phyloP scores from a whole-genome alignment of 2,329 filamentous ascomycete genomes.

The Diaporthe humulicola region DNA sequence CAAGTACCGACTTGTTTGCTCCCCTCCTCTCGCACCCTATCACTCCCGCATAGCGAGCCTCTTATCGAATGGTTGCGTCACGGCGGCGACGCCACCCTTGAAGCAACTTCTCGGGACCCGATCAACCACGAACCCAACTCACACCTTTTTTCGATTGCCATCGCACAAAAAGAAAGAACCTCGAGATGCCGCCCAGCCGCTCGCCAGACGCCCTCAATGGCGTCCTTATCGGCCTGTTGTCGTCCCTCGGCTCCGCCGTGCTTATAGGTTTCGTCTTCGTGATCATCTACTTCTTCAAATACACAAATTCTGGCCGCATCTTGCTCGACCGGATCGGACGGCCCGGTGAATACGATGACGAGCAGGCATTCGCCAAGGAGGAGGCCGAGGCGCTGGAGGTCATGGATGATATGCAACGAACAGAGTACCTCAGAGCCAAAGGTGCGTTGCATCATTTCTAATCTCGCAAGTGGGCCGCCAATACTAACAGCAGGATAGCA shows the following conservation, averaged over 20 bases:
- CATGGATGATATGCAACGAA: constrained; percentile 93
- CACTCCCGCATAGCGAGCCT: constrained; percentile 34
- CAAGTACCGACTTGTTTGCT: constrained; percentile 7
- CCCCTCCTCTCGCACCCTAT: background rate
- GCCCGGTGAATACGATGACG: constrained; percentile 97
- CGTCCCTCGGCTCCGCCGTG: constrained; percentile 91
- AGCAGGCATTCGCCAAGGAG: constrained; percentile 92
- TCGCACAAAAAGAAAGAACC: constrained; percentile 1
- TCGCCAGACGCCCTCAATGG: constrained; percentile 71
- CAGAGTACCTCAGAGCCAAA: constrained; percentile 95
- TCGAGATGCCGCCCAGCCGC: constrained; percentile 41
- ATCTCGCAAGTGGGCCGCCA: constrained; percentile 10
- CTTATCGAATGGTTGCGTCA: constrained; percentile 41
- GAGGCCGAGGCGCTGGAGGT: constrained; percentile 94
- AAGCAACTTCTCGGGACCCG: constrained; percentile 29
- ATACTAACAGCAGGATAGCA: constrained; percentile 64
- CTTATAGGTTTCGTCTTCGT: constrained; percentile 84
- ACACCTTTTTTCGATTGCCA: background rate
- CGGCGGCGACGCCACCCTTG: constrained; percentile 43
- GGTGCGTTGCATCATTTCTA: constrained; percentile 66
- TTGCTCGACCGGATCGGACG: constrained; percentile 92
- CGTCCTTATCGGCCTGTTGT: constrained; percentile 94
- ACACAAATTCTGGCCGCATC: constrained; percentile 89
- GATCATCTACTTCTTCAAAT: constrained; percentile 93
- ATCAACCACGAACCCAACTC: constrained; percentile 1